Evolutionary conservation across 2,329 filamentous ascomycete species (phyloP).

Genomic region (Sporothrix humicola): DNA sequence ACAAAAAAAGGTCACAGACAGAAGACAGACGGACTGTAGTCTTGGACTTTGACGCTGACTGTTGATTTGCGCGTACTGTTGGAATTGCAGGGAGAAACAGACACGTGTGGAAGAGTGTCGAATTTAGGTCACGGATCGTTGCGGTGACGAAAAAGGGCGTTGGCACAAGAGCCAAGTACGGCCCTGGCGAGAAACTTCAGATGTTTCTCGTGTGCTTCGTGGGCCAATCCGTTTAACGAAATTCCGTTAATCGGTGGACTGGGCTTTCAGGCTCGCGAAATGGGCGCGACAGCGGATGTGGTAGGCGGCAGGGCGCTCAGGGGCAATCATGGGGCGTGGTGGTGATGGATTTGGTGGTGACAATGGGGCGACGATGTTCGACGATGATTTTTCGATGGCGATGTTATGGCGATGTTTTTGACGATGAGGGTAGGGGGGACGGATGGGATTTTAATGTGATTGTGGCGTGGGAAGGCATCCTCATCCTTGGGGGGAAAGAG

Average conservation of each 20-base stretch:
- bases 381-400: constrained; percentile 18
- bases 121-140: neutral
- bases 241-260: constrained; percentile 15
- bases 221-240: neutral
- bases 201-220: neutral
- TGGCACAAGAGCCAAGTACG: constrained; percentile 22
- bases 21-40: too few species aligned
- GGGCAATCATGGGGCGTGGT: constrained; percentile 18
- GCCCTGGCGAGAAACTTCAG: neutral
- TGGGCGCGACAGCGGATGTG: neutral
- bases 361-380: constrained; percentile 3
- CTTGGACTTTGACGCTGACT: neutral
- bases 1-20: neutral
- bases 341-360: neutral
- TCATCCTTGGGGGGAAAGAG: constrained; percentile 33
- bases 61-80: neutral
- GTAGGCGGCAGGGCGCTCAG: neutral
- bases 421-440: constrained; percentile 35
- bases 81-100: neutral
- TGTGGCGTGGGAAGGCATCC: constrained; percentile 40
- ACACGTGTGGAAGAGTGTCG: constrained; percentile 11
- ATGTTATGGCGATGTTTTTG: neutral
- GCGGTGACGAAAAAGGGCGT: constrained; percentile 1
- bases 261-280: constrained; percentile 24
- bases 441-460: constrained; percentile 37